Evolutionary conservation across 306 rosid species (phyloP).

Genomic region (Mimosa bimucronata): DNA sequence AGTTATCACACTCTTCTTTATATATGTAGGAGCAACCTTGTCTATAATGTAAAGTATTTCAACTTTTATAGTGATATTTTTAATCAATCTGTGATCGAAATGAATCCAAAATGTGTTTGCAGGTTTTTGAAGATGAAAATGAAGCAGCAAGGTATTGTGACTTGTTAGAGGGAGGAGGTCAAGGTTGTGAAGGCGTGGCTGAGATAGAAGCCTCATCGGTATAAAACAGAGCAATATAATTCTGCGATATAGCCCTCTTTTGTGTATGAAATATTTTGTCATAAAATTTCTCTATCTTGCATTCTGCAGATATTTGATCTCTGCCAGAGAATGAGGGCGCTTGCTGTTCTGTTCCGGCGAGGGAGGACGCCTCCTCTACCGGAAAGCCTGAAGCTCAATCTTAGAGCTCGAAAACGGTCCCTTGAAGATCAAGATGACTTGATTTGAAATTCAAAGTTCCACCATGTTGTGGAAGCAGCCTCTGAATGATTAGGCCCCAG

Average conservation of each 20-base stretch:
- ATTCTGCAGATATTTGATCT: conserved; percentile 79
- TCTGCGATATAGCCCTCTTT: conserved; percentile 1
- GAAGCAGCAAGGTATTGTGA: conserved; percentile 93
- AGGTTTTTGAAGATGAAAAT: conserved; percentile 95
- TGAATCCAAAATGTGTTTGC: conserved; percentile 14
- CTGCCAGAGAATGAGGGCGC: conserved; percentile 87
- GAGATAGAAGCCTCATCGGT: conserved; percentile 98
- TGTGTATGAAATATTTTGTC: conserved; percentile 15
- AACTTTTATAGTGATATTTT: background rate
- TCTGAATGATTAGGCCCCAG: conserved; percentile 18
- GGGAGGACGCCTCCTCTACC: conserved; percentile 95
- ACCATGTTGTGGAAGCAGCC: conserved; percentile 30
- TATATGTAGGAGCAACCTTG: background rate
- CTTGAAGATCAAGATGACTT: conserved; percentile 87
- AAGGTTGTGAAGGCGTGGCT: conserved; percentile 96
- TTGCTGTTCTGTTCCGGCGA: conserved; percentile 91
- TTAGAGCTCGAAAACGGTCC: conserved; percentile 80
- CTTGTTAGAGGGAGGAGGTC: conserved; percentile 90
- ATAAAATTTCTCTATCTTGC: conserved; percentile 1
- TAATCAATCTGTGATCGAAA: conserved; percentile 3
- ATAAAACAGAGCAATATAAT: conserved; percentile 34
- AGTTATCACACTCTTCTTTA: background rate
- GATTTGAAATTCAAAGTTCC: conserved; percentile 47
- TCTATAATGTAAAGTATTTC: background rate
- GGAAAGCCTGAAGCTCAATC: conserved; percentile 81